Percentiles rank a stretch among this genome's conserved stretches.
Conservation (phyloP, 768 basidiomycete genomes). For the Boletus edulis region DNA sequence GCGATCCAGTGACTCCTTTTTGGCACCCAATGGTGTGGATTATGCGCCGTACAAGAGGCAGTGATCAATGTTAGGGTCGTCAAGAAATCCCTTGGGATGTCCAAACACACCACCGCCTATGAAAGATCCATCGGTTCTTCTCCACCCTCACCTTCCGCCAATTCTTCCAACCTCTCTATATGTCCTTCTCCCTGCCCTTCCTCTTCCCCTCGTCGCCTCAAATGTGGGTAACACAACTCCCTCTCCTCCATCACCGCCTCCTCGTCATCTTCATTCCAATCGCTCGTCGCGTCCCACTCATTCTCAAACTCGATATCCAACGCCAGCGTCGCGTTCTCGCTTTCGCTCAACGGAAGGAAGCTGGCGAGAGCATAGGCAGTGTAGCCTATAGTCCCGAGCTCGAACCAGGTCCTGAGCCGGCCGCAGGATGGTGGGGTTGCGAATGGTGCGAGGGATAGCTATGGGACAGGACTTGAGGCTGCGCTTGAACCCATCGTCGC, state of each 20-base stretch:
- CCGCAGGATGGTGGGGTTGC: neutral
- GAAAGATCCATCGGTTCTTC: conserved; percentile 1
- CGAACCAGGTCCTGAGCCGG: neutral
- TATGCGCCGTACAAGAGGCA: too few relatives aligned
- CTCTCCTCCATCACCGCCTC: conserved; percentile 73
- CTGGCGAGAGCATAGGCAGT: conserved; percentile 16
- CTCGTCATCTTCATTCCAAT: conserved; percentile 88
- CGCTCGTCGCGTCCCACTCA: conserved; percentile 86
- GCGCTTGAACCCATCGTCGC: conserved; percentile 3
- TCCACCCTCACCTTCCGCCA: neutral
- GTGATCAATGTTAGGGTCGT: too few relatives aligned
- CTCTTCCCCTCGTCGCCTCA: conserved; percentile 11
- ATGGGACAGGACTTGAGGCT: neutral
- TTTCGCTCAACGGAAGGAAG: conserved; percentile 37
- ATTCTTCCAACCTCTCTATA: neutral
- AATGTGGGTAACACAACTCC: conserved; percentile 59
- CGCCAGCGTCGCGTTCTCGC: conserved; percentile 49
- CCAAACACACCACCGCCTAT: neutral
- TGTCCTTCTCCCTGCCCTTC: neutral
- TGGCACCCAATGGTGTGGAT: too few relatives aligned
- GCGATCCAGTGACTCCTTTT: too few relatives aligned
- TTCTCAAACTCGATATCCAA: conserved; percentile 87
- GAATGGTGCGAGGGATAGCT: neutral
- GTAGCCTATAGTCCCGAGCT: neutral
- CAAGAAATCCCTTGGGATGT: too few relatives aligned